Percentiles rank a stretch among this genome's conserved stretches.
Conservation (phyloP, 495 filamentous ascomycete species). For the Venustampulla echinocandica region DNA sequence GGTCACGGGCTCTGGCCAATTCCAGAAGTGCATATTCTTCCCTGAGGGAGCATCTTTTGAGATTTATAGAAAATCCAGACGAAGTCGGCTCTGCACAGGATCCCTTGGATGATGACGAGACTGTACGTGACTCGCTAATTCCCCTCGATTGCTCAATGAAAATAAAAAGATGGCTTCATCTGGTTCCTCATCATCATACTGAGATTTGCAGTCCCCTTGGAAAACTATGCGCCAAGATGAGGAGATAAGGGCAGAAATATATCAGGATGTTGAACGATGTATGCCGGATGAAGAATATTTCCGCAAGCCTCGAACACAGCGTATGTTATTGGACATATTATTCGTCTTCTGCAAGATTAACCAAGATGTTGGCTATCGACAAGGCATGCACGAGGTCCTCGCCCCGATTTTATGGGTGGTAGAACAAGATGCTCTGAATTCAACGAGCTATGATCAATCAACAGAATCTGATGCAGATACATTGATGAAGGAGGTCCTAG, state of each 20-base stretch:
- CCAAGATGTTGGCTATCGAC: conserved; percentile 77
- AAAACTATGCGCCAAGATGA: conserved; percentile 75
- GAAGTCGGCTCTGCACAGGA: conserved; percentile 66
- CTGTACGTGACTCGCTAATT: conserved; percentile 44
- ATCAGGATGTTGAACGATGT: conserved; percentile 90
- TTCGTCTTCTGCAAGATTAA: conserved; percentile 95
- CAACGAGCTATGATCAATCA: conserved; percentile 10
- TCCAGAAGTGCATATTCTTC: conserved; percentile 66
- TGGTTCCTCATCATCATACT: background rate
- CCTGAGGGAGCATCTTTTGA: conserved; percentile 63
- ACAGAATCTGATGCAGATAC: conserved; percentile 28
- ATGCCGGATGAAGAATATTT: conserved; percentile 92
- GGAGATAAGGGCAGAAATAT: conserved; percentile 73
- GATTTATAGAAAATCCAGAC: conserved; percentile 73
- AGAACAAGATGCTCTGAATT: conserved; percentile 58
- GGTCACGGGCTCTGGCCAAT: conserved; percentile 56
- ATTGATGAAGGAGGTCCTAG: conserved; percentile 55
- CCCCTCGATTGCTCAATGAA: too few relatives aligned
- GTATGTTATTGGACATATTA: conserved; percentile 75
- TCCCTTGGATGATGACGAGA: conserved; percentile 76
- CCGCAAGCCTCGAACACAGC: conserved; percentile 67
- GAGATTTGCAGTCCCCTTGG: conserved; percentile 73
- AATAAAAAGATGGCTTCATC: background rate
- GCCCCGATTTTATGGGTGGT: conserved; percentile 88
- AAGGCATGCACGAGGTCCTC: conserved; percentile 95